These are phyloP conservation scores for Pneumocystis murina DNA, from an alignment of 1,139 yeast species.

Conservation along the genomic window DNA sequence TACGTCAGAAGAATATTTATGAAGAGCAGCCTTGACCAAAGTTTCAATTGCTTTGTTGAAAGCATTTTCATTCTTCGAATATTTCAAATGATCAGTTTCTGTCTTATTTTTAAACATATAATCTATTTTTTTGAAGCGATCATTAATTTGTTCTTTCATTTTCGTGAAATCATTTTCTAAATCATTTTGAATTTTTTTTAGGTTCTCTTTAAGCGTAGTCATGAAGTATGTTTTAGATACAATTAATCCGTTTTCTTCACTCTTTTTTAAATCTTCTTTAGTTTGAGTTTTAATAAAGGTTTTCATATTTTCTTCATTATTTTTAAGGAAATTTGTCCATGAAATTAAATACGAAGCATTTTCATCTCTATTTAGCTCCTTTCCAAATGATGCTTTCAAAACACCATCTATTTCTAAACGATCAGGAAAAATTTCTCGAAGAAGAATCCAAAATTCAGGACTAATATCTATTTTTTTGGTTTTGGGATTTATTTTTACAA, in stretches of 20 bases:
- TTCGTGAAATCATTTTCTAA: background rate
- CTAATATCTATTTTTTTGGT: slow-evolving; percentile 7
- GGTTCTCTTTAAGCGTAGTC: background rate
- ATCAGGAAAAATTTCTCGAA: slow-evolving; percentile 9
- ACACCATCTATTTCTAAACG: background rate
- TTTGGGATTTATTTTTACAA: slow-evolving; percentile 9
- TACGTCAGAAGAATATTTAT: slow-evolving; percentile 11
- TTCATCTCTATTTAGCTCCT: background rate
- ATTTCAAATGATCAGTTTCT: background rate
- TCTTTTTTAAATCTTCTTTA: background rate
- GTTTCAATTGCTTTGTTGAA: slow-evolving; percentile 13
- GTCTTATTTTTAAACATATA: background rate
- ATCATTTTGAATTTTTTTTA: background rate
- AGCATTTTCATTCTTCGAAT: background rate
- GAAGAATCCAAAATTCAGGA: slow-evolving; percentile 12
- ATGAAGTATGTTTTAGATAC: background rate
- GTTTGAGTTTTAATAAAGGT: background rate
- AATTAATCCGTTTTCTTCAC: background rate
- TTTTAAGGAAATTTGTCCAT: background rate
- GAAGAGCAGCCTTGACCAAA: slow-evolving; percentile 12
- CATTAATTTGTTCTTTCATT: background rate
- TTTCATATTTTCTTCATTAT: background rate
- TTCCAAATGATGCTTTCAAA: background rate
- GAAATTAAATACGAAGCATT: background rate
- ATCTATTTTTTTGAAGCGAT: background rate